phyloP scores from a whole-genome alignment of 345 rosid genomes.

The Aquilaria yunnanensis region DNA sequence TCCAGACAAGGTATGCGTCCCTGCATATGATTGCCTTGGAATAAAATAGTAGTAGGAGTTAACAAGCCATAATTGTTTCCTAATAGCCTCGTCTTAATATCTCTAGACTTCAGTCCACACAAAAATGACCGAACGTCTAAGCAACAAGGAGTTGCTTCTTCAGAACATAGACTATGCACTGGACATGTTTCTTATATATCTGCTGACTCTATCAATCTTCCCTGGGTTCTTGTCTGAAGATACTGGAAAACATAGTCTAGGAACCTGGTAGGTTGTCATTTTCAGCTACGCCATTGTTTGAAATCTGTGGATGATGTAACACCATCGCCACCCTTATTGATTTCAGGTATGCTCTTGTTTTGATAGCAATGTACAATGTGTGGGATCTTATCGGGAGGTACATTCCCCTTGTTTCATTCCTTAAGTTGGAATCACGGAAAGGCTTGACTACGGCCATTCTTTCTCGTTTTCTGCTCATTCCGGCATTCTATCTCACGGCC shows the following conservation, averaged over 20 bases:
- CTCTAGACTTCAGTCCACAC: constrained; percentile 13
- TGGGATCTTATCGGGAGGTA: constrained; percentile 65
- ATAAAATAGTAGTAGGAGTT: background rate
- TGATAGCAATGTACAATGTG: constrained; percentile 61
- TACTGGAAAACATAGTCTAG: constrained; percentile 67
- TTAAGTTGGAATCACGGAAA: constrained; percentile 55
- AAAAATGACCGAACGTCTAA: constrained; percentile 36
- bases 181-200: constrained; percentile 52
- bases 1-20: constrained; percentile 15
- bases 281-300: background rate
- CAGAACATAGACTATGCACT: constrained; percentile 59
- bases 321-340: background rate
- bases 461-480: constrained; percentile 49
- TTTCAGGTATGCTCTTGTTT: constrained; percentile 68
- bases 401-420: constrained; percentile 38
- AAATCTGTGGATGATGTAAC: background rate
- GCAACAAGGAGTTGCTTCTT: constrained; percentile 41
- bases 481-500: constrained; percentile 74
- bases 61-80: background rate
- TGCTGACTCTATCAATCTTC: constrained; percentile 65
- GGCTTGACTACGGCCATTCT: constrained; percentile 35
- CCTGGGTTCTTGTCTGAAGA: constrained; percentile 85
- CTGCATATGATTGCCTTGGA: background rate
- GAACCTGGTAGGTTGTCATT: constrained; percentile 46
- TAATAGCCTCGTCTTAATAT: no score